These are phyloP conservation scores for Paraphaeosphaeria sporulosa DNA, from an alignment of 2,329 filamentous ascomycete species.

Conservation along the genomic window DNA sequence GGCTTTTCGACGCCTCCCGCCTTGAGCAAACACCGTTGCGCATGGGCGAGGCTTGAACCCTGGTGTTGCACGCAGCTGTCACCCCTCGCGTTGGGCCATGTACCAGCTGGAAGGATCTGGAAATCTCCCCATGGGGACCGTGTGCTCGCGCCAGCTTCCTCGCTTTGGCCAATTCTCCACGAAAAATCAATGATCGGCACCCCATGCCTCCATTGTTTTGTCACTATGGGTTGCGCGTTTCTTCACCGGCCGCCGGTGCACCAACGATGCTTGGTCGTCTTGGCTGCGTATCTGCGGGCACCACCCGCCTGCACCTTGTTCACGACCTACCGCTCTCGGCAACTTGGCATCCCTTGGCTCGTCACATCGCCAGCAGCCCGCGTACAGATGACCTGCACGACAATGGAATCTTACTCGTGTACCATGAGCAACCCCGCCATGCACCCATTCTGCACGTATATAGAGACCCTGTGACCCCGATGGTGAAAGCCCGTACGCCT, in stretches of 20 bases:
- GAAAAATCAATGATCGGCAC: constrained; percentile 19
- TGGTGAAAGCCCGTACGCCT: constrained; percentile 6
- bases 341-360: constrained; percentile 45
- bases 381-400: constrained; percentile 31
- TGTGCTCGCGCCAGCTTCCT: constrained; percentile 2
- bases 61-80: constrained; percentile 15
- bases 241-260: constrained; percentile 14
- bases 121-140: background rate
- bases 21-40: constrained; percentile 5
- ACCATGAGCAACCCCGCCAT: constrained; percentile 19
- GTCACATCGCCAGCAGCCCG: constrained; percentile 29
- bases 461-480: constrained; percentile 10
- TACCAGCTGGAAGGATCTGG: background rate
- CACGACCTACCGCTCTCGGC: constrained; percentile 31
- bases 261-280: constrained; percentile 36
- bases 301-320: constrained; percentile 28
- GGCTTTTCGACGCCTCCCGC: constrained; percentile 33
- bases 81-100: background rate
- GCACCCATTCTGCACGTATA: constrained; percentile 19
- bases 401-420: constrained; percentile 14
- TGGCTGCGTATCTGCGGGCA: constrained; percentile 35
- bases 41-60: constrained; percentile 5
- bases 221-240: constrained; percentile 29
- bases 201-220: constrained; percentile 15
- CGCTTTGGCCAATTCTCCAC: constrained; percentile 3